Conservation (phyloP, 148 eudicot species). For the Persicaria tinctoria region DNA sequence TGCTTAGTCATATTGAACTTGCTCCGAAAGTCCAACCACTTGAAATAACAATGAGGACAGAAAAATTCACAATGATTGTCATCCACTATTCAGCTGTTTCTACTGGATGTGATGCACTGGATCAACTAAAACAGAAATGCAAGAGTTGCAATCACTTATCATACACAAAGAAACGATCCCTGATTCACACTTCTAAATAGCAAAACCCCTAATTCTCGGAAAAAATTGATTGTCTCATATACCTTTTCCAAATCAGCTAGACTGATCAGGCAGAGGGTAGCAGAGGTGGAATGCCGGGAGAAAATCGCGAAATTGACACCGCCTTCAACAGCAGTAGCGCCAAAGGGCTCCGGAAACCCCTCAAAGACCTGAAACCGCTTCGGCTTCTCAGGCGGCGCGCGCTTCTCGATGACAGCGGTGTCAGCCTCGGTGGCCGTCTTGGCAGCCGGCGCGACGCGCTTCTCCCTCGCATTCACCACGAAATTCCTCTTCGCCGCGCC, state of each 20-base stretch:
- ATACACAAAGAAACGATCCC: neutral
- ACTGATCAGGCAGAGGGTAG: conserved; percentile 63
- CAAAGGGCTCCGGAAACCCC: conserved; percentile 71
- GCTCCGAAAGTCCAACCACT: neutral
- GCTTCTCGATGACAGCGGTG: conserved; percentile 37
- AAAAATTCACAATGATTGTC: neutral
- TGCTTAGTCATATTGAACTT: too few relatives aligned
- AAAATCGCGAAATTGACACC: conserved; percentile 81
- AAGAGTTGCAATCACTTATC: neutral
- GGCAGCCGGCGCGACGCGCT: conserved; percentile 9
- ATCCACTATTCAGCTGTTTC: neutral
- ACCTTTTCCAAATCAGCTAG: conserved; percentile 67
- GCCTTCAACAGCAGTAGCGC: conserved; percentile 59
- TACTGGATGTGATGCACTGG: neutral
- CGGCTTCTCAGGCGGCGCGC: conserved; percentile 15
- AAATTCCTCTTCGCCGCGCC: conserved; percentile 3
- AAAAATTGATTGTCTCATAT: neutral
- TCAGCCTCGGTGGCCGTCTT: conserved; percentile 23
- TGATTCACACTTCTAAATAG: neutral
- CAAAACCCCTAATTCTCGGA: neutral
- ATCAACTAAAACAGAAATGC: too few relatives aligned
- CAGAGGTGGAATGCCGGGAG: conserved; percentile 65
- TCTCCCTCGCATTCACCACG: conserved; percentile 26
- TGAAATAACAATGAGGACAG: neutral
- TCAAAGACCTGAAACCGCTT: conserved; percentile 45